These are phyloP conservation scores for Stenogyne calaminthoides DNA, from an alignment of 305 asterid genomes.

Conservation along the genomic window DNA sequence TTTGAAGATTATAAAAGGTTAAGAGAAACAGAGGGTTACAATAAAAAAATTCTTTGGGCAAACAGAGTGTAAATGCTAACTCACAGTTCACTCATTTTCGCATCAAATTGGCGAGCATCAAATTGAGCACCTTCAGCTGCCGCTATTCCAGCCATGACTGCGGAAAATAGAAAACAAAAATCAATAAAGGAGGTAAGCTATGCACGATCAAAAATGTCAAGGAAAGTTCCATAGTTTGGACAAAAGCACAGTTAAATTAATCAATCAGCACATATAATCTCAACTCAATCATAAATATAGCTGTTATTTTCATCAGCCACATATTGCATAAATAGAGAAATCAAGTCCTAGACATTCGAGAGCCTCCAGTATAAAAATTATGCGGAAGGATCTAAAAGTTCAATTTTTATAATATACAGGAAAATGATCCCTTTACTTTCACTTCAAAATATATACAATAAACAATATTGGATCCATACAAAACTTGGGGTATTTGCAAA, in stretches of 20 bases:
- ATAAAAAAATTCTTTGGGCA: neutral
- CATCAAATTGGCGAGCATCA: constrained; percentile 69
- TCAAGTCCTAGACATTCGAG: neutral
- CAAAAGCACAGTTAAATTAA: neutral
- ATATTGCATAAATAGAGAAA: neutral
- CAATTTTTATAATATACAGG: neutral
- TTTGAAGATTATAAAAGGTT: neutral
- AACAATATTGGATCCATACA: neutral
- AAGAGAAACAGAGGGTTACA: neutral
- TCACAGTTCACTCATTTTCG: constrained; percentile 80
- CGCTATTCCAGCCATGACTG: constrained; percentile 73
- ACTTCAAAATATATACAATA: neutral
- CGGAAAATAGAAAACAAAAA: constrained; percentile 5
- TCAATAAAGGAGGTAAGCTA: neutral
- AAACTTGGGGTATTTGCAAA: no score
- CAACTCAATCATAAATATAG: neutral
- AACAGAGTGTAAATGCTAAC: constrained; percentile 23
- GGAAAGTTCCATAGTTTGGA: neutral
- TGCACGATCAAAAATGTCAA: neutral
- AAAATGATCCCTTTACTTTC: neutral
- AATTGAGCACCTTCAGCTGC: constrained; percentile 86
- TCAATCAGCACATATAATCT: neutral
- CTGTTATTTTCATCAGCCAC: neutral
- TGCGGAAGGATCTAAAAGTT: neutral
- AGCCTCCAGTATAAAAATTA: neutral